These are phyloP conservation scores for Melampsora americana DNA, from an alignment of 1,284 basidiomycete genomes.

Conservation along the genomic window DNA sequence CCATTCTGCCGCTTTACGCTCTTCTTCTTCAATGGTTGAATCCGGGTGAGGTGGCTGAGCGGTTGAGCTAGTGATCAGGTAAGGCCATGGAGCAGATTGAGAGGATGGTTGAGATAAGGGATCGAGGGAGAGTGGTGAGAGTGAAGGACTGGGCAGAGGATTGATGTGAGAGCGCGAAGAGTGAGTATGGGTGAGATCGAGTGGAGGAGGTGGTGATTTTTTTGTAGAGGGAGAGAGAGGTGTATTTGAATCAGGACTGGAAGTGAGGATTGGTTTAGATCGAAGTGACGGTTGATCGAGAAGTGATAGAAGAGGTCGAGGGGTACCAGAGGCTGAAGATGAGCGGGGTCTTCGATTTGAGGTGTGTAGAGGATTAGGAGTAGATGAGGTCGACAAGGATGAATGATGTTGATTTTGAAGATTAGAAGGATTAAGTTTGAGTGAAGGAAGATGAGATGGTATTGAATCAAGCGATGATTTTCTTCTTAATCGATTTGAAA, in stretches of 20 bases:
- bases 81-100: not conserved
- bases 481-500: not conserved
- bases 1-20: conserved; percentile 40
- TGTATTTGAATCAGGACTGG: not conserved
- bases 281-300: conserved; percentile 8
- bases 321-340: not conserved
- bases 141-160: conserved; percentile 10
- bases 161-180: not conserved
- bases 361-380: not conserved
- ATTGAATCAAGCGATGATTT: not conserved
- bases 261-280: conserved; percentile 7
- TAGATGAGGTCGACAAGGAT: too few relatives aligned
- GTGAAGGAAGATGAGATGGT: not conserved
- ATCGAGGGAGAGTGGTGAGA: not conserved
- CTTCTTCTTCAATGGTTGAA: conserved; percentile 29
- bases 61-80: conserved; percentile 6
- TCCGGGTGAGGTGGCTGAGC: conserved; percentile 5
- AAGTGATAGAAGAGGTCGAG: conserved; percentile 10
- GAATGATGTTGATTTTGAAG: not conserved
- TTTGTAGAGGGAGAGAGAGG: not conserved
- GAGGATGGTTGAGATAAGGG: not conserved
- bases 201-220: conserved; percentile 8
- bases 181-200: not conserved
- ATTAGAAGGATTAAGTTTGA: not conserved
- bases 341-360: conserved; percentile 27